phyloP scores from a whole-genome alignment of 495 filamentous ascomycete species.

The Penicillium paradoxum region DNA sequence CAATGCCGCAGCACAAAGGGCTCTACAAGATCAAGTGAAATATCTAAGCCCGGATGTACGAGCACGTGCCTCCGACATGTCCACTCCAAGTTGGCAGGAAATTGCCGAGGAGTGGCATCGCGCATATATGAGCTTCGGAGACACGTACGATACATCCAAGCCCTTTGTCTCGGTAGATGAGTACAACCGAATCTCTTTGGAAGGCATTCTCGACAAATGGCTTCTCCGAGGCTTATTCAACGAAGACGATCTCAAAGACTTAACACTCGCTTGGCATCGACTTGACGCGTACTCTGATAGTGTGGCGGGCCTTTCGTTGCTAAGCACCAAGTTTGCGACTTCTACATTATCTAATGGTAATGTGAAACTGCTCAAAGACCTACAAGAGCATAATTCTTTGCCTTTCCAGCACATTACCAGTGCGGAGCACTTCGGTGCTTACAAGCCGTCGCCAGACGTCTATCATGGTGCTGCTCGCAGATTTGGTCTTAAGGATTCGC shows the following conservation, averaged over 20 bases:
- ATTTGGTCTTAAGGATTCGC: constrained; percentile 46
- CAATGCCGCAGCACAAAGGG: constrained; percentile 9
- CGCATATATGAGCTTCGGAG: constrained; percentile 18
- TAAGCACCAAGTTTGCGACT: constrained; percentile 48
- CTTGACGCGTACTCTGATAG: constrained; percentile 15
- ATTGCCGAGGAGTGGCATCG: constrained; percentile 16
- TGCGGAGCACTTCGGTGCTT: constrained; percentile 59
- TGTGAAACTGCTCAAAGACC: constrained; percentile 54
- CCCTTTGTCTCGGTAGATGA: constrained; percentile 21
- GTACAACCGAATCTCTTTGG: constrained; percentile 15
- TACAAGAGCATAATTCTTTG: constrained; percentile 47
- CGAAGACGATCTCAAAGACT: constrained; percentile 12
- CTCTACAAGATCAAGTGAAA: constrained; percentile 8
- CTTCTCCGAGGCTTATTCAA: constrained; percentile 11
- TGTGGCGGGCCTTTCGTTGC: constrained; percentile 21
- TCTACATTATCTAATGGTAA: constrained; percentile 69
- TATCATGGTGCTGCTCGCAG: constrained; percentile 56
- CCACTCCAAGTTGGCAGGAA: constrained; percentile 9
- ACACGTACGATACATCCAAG: constrained; percentile 15
- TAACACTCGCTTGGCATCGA: constrained; percentile 19
- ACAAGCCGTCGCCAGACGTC: constrained; percentile 60
- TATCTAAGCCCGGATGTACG: constrained; percentile 4
- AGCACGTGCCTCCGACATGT: constrained; percentile 11
- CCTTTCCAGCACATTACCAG: constrained; percentile 54
- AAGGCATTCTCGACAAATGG: constrained; percentile 8